Percentiles rank a stretch among this genome's conserved stretches.
Evolutionary conservation across 176 grass and related monocot genomes (phyloP).

Genomic region (Juncus effusus): DNA sequence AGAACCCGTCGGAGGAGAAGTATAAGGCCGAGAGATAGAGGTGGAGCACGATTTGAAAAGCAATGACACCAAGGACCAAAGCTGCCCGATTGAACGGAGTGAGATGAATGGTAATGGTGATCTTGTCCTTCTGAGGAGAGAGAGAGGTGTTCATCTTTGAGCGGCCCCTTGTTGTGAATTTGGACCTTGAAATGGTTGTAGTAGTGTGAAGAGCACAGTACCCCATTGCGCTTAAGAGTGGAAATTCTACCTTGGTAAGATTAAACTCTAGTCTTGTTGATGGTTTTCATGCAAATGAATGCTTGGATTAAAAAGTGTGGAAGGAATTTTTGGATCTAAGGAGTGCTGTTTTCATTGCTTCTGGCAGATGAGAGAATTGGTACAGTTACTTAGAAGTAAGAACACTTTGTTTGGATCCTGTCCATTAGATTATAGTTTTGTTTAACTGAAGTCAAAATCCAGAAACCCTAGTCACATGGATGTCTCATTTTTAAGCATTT

Average conservation of each 20-base stretch:
- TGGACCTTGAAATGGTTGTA: background rate
- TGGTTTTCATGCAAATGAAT: background rate
- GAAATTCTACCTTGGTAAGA: background rate
- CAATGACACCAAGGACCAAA: conserved; percentile 44
- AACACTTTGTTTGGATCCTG: background rate
- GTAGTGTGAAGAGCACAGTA: conserved; percentile 19
- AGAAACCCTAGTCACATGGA: conserved; percentile 12
- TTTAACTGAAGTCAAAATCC: conserved; percentile 7
- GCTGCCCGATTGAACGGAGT: conserved; percentile 17
- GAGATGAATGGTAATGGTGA: conserved; percentile 21
- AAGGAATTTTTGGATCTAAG: conserved; percentile 5
- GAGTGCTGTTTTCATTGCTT: conserved; percentile 9
- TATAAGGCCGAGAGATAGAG: conserved; percentile 33
- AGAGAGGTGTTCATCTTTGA: background rate
- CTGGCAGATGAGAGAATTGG: background rate
- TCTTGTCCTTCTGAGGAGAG: conserved; percentile 17
- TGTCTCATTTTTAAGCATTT: conserved; percentile 5
- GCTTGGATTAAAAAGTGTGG: background rate
- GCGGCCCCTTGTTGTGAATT: background rate
- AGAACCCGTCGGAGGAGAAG: background rate
- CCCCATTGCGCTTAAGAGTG: conserved; percentile 18
- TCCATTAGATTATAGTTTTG: background rate
- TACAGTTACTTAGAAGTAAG: background rate
- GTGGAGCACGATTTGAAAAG: conserved; percentile 58
- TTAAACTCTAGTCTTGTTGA: background rate